Conservation (phyloP, 1,284 basidiomycete genomes). For the Rhodotorula mucilaginosa region DNA sequence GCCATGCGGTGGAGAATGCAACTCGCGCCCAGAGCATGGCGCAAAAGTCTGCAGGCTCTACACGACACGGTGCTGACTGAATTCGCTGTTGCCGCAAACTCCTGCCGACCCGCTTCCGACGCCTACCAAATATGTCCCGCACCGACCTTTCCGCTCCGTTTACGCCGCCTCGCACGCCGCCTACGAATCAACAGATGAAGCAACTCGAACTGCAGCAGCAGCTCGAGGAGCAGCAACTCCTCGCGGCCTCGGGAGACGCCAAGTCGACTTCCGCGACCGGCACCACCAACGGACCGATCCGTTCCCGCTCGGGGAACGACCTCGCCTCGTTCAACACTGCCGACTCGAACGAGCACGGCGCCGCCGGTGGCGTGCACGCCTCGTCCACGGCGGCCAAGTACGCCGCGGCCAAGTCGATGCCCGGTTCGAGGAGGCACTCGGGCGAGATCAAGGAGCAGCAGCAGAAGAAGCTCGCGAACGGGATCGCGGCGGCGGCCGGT, state of each 20-base stretch:
- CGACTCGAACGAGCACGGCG: constrained; percentile 2
- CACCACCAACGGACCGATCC: constrained; percentile 44
- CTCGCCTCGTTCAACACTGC: constrained; percentile 35
- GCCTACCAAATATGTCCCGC: neutral
- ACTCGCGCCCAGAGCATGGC: neutral
- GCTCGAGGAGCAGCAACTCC: constrained; percentile 40
- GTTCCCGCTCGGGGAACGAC: constrained; percentile 43
- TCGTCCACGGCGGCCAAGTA: constrained; percentile 7
- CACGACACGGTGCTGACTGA: neutral
- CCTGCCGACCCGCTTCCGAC: neutral
- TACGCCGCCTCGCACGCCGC: too few species aligned
- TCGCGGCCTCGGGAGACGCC: constrained; percentile 44
- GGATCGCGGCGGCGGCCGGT: constrained; percentile 7
- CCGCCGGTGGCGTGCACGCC: neutral
- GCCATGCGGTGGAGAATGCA: neutral
- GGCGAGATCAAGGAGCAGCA: constrained; percentile 35
- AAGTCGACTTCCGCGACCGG: constrained; percentile 17
- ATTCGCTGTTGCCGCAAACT: neutral
- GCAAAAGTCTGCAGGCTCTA: too few species aligned
- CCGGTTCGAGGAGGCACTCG: constrained; percentile 36
- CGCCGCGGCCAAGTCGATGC: constrained; percentile 38
- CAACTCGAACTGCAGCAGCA: constrained; percentile 41
- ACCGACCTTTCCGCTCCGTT: neutral
- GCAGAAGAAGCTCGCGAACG: constrained; percentile 13
- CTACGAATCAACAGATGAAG: constrained; percentile 41